These are phyloP conservation scores for Podila epigama DNA, from an alignment of 192 early-diverging fungal genomes.

Conservation along the genomic window DNA sequence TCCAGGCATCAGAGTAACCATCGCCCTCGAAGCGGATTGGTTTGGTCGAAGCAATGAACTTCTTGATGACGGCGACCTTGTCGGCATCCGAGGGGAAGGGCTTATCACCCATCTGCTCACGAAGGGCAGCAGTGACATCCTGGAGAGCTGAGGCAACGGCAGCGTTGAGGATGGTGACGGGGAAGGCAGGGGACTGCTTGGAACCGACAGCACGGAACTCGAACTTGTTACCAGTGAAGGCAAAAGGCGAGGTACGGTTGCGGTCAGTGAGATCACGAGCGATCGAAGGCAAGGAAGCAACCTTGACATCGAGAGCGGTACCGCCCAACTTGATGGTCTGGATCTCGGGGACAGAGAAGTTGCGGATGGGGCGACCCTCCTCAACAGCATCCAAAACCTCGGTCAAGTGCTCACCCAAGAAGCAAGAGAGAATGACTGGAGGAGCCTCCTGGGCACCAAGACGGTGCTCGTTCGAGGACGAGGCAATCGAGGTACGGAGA, in stretches of 20 bases:
- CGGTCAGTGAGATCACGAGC: constrained; percentile 98
- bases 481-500: constrained; percentile 91
- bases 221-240: constrained; percentile 99
- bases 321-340: constrained; percentile 94
- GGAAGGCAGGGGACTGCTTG: constrained; percentile 98
- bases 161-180: constrained; percentile 92
- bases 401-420: constrained; percentile 96
- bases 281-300: constrained; percentile 89
- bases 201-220: constrained; percentile 99
- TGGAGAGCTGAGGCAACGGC: constrained; percentile 87
- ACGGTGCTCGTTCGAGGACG: constrained; percentile 97
- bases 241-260: constrained; percentile 99
- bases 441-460: constrained; percentile 98
- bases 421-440: constrained; percentile 95
- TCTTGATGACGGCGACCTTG: constrained; percentile 86
- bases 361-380: constrained; percentile 84
- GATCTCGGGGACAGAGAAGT: constrained; percentile 90
- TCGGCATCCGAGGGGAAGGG: constrained; percentile 82
- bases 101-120: constrained; percentile 86
- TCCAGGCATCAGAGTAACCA: constrained; percentile 97
- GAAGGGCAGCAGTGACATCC: constrained; percentile 77
- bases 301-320: constrained; percentile 94
- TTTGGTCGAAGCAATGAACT: constrained; percentile 84
- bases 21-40: constrained; percentile 96
- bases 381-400: constrained; percentile 95